Conservation (phyloP, 768 basidiomycete species). For the Boletales sp. region DNA sequence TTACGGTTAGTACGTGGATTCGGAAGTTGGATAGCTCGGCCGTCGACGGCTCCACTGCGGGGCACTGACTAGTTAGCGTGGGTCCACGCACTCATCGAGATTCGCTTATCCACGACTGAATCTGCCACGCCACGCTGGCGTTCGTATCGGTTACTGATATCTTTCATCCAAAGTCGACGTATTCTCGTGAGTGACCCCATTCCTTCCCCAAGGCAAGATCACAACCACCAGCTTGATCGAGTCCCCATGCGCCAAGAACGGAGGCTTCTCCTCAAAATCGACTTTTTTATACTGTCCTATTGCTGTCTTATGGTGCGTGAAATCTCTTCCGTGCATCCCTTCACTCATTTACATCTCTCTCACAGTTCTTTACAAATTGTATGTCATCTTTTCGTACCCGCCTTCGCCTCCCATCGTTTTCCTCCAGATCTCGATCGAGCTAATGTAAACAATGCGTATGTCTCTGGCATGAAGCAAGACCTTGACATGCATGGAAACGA, state of each 20-base stretch:
- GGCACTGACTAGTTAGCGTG: no score
- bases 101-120: no score
- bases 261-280: constrained; percentile 53
- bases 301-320: constrained; percentile 60
- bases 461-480: constrained; percentile 77
- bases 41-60: no score
- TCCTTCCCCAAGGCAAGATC: no score
- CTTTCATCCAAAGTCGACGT: no score
- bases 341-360: constrained; percentile 1
- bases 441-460: constrained; percentile 70
- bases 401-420: not conserved
- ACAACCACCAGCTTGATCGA: no score
- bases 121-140: no score
- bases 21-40: no score
- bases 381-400: constrained; percentile 8
- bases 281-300: constrained; percentile 69
- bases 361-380: constrained; percentile 70
- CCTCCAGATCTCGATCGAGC: constrained; percentile 59
- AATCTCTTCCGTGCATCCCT: constrained; percentile 4
- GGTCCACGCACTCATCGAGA: no score
- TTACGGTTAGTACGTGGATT: no score
- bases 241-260: constrained; percentile 33
- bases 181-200: no score
- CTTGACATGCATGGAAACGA: constrained; percentile 61
- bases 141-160: no score